phyloP scores from a whole-genome alignment of 345 rosid species.

The Angophora floribunda region DNA sequence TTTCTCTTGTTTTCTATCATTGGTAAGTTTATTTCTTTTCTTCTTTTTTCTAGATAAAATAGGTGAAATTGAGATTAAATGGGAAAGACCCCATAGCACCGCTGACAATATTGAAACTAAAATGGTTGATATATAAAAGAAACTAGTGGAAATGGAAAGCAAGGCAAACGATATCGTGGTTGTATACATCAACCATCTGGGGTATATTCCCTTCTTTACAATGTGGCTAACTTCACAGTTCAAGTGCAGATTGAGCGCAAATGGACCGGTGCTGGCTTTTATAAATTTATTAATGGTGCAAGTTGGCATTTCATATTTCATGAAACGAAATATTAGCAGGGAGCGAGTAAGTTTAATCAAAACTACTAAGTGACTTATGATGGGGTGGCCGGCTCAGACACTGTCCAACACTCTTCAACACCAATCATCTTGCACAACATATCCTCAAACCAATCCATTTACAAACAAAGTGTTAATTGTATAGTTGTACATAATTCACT shows the following conservation, averaged over 20 bases:
- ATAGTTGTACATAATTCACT: no score
- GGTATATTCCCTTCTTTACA: not conserved
- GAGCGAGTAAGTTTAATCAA: not conserved
- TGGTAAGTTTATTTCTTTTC: no score
- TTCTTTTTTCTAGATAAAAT: no score
- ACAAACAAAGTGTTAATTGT: no score
- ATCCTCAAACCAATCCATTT: no score
- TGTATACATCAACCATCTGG: no score
- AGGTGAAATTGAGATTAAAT: not conserved
- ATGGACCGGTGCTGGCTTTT: not conserved
- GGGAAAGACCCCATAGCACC: not conserved
- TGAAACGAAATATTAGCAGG: not conserved
- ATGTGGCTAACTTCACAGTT: not conserved
- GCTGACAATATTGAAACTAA: not conserved
- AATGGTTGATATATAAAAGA: not conserved
- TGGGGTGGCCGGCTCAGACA: fast-evolving
- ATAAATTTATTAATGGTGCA: not conserved
- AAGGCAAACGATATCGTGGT: not conserved
- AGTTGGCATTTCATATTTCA: not conserved
- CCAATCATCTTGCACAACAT: not conserved
- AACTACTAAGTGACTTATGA: not conserved
- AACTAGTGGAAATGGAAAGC: not conserved
- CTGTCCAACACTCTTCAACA: not conserved
- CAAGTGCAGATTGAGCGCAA: not conserved
- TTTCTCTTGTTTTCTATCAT: not conserved